Conservation (phyloP, 2,329 filamentous ascomycete genomes). For the Endoconidiophora polonica region DNA sequence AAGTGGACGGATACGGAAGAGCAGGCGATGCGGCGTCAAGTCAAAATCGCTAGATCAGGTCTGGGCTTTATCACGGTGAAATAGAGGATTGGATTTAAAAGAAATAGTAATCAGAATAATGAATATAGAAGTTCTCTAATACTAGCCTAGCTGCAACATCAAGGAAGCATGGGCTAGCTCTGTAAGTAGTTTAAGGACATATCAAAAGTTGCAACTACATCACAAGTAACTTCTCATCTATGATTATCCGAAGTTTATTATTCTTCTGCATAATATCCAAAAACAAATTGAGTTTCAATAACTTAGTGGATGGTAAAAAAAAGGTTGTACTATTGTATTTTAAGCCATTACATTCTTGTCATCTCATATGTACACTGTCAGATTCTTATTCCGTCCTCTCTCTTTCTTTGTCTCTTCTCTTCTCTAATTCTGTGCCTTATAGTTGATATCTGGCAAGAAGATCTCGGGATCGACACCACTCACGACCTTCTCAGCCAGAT, state of each 20-base stretch:
- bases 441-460: conserved; percentile 53
- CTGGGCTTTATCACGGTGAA: conserved; percentile 51
- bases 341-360: background rate
- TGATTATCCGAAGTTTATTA: too few relatives aligned
- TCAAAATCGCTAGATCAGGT: conserved; percentile 39
- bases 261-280: background rate
- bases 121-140: too few relatives aligned
- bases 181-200: too few relatives aligned
- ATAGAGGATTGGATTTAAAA: conserved; percentile 20
- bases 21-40: conserved; percentile 42
- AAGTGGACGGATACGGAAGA: conserved; percentile 53
- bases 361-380: background rate
- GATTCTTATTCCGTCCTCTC: conserved; percentile 3
- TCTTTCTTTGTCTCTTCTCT: background rate
- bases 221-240: too few relatives aligned
- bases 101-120: too few relatives aligned
- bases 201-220: too few relatives aligned
- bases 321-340: background rate
- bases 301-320: background rate
- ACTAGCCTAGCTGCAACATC: too few relatives aligned
- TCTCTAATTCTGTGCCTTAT: conserved; percentile 54
- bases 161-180: too few relatives aligned
- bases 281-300: background rate
- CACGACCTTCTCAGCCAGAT: conserved; percentile 75
- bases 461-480: conserved; percentile 79